Conservation (phyloP, 2,329 filamentous ascomycete genomes). For the Phyllosticta paracitricarpa region DNA sequence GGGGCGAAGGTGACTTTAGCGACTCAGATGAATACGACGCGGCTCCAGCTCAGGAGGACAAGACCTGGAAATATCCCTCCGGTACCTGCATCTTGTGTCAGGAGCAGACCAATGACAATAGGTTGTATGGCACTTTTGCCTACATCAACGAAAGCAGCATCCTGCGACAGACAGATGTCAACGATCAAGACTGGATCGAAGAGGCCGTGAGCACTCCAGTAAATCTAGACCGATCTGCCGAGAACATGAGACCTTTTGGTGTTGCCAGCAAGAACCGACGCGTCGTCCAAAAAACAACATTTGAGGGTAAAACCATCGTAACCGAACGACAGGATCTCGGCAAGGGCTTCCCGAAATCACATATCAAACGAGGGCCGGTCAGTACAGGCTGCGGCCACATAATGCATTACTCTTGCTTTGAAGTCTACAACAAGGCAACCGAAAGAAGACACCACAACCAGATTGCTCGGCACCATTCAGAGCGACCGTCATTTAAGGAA, state of each 20-base stretch:
- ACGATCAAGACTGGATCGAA: slow-evolving; percentile 71
- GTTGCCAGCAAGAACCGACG: slow-evolving; percentile 79
- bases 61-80: slow-evolving; percentile 79
- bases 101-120: slow-evolving; percentile 83
- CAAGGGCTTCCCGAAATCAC: slow-evolving; percentile 70
- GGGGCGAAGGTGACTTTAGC: slow-evolving; percentile 73
- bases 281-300: slow-evolving; percentile 64
- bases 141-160: slow-evolving; percentile 80
- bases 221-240: slow-evolving; percentile 77
- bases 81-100: slow-evolving; percentile 95
- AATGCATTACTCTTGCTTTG: slow-evolving; percentile 96
- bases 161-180: slow-evolving; percentile 73
- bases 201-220: slow-evolving; percentile 71
- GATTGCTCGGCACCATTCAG: slow-evolving; percentile 88
- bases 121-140: slow-evolving; percentile 87
- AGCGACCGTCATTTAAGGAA: slow-evolving; percentile 67
- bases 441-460: slow-evolving; percentile 78
- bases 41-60: slow-evolving; percentile 56
- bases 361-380: slow-evolving; percentile 63
- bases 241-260: slow-evolving; percentile 77
- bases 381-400: slow-evolving; percentile 92
- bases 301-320: slow-evolving; percentile 59
- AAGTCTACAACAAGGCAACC: slow-evolving; percentile 79
- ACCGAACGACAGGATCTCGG: slow-evolving; percentile 75
- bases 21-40: slow-evolving; percentile 55